Base-by-base conservation (phyloP, 1,284 basidiomycete species). In the Ganoderma leucocontextum region DNA sequence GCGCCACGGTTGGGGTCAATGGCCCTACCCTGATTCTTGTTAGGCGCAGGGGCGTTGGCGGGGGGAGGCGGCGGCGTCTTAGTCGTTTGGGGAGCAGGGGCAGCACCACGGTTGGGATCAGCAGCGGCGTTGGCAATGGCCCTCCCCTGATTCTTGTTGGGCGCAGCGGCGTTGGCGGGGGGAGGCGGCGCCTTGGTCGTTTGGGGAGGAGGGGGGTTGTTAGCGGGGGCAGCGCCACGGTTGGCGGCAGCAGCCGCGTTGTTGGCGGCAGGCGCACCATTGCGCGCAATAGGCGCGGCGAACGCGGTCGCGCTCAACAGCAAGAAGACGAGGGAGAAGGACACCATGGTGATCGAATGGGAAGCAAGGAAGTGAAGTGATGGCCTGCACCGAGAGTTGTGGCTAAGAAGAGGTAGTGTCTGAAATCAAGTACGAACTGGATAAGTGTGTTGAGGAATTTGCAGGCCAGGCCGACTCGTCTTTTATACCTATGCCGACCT, bases 281-380 rank as follows among this genome's bases (percentile, higher is more conserved):
- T 29, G 41, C 49, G 62, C 60, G 63, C 63, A 17, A 52, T 17
- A 39, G 22, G 29, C 53, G 59, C 42, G 60, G n/a, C 35, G 58
- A 55, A 42, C 44, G 65, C 36, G 53, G 53, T 42, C 22, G 58
- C 62, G 41, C 39, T 53, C 64, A 64, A 53, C 36, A 49, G 36
- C 47, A 69, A 64, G 42, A 39, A 35, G 60, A 58, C n/a, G 44
- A 52, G 33, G n/a, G 58, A 25, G 58, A 41, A 47, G 66, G 44
- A 59, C 33, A 41, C 13, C 33, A 63, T 61, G 39, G 3, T 25
- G 47, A 49, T 49, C 12, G 47, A 49, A 49, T 22, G 13, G 22
- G 47, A 47, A 47, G n/a, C 2, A 10, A 25, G 12, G 47, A 49
- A 49, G 47, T 49, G 47, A 49, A 49, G 25, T 10, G 47, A 49